Percentiles rank a stretch among this genome's conserved stretches.
Conservation (phyloP, 768 basidiomycete species). For the Russula vinacea region DNA sequence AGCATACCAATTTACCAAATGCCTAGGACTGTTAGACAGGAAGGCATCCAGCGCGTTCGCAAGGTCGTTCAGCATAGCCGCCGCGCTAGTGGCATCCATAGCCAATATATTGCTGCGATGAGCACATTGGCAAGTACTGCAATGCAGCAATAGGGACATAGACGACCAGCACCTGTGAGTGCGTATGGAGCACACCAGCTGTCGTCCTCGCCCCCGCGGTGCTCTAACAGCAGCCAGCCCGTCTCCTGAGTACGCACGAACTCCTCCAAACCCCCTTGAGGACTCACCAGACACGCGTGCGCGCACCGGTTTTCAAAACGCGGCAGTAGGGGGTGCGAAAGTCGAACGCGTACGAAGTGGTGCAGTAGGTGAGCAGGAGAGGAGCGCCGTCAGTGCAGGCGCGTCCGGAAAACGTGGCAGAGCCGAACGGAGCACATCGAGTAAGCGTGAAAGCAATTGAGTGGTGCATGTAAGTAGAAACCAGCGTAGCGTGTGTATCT, state of each 20-base stretch:
- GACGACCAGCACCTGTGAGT: too few species aligned
- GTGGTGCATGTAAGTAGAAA: conserved; percentile 65
- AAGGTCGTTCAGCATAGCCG: too few species aligned
- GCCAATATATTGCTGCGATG: too few species aligned
- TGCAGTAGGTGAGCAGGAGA: conserved; percentile 80
- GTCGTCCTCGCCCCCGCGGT: too few species aligned
- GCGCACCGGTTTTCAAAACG: conserved; percentile 45
- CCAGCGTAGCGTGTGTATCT: conserved; percentile 42
- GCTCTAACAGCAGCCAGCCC: too few species aligned
- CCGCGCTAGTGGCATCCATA: too few species aligned
- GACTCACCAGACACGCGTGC: conserved; percentile 54
- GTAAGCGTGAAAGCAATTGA: conserved; percentile 60
- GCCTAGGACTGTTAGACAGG: too few species aligned
- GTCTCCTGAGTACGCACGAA: not conserved
- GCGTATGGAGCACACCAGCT: too few species aligned
- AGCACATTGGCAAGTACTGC: too few species aligned
- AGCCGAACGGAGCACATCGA: conserved; percentile 55
- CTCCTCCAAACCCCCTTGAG: conserved; percentile 33
- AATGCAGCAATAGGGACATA: too few species aligned
- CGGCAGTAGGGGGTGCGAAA: conserved; percentile 61
- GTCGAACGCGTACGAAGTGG: conserved; percentile 62
- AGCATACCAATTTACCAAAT: too few species aligned
- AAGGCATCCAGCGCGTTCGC: too few species aligned
- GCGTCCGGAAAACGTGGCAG: conserved; percentile 52
- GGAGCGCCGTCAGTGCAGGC: conserved; percentile 60